Base-by-base conservation (phyloP, 2,329 filamentous ascomycete species). In the Thielaviopsis euricoi region DNA sequence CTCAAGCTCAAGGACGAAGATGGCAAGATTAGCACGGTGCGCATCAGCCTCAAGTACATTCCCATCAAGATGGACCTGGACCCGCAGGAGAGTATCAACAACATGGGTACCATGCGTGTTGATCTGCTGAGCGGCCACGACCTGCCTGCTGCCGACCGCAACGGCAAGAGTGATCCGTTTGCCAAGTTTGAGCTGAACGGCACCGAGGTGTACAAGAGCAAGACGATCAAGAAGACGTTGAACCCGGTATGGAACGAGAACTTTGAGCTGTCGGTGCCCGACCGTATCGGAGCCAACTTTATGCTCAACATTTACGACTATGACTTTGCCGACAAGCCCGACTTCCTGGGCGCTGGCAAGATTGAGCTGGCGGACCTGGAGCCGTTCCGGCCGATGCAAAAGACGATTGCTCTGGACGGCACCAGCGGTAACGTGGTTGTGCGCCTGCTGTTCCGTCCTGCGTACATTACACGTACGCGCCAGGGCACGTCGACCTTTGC, bases 11-110 rank as follows among this genome's bases (percentile, higher is more conserved):
- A 83, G 69, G 86, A 87, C 61, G 82, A 86, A 19, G 80, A 91
- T 49, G 90, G 89, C 55, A 78, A 79, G 60, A 71, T 83, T 25
- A 89, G 82, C 73, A 90, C 83, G 66, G 78, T 98, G 67, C 94
- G 85, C 64, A 86, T 98, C 67, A 94, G 87, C 73, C 79, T 96
- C 66, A 95, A 95, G 71, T 98, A 95, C 68, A 83, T 98, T 23
- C 93, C 93, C 0, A 83, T 97, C 61, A 83, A 87, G 73, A 98
- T 98, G 93, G 76, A 83, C 58, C 85, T 98, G 53, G 89, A 98
- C 66, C 87, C 93, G 0, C 89, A 84, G 65, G 93, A 98, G 71
- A 96, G 89, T 66, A 95, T 98, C 76, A 97, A 96, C 80, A 98
- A 98, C 71, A 95, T 95, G 82, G 93, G 93, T 60, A 90, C 83